Percentiles rank a stretch among this genome's conserved stretches.
phyloP scores from a whole-genome alignment of 106 monocot species.

The Agapanthus africanus region DNA sequence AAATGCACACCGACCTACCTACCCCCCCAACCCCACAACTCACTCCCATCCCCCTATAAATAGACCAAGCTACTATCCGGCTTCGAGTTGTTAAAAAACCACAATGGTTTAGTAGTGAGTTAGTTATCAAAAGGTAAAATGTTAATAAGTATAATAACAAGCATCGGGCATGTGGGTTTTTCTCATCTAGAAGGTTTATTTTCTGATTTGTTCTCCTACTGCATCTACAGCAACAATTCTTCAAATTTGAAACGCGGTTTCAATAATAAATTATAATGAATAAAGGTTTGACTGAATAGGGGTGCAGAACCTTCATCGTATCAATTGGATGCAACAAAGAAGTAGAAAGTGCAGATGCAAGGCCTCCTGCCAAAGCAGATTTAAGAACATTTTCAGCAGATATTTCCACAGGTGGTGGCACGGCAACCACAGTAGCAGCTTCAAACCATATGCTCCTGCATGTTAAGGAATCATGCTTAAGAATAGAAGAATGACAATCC shows the following conservation, averaged over 20 bases:
- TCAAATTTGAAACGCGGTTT: background rate
- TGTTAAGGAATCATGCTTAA: background rate
- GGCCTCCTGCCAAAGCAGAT: conserved; percentile 61
- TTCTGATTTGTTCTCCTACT: conserved; percentile 5
- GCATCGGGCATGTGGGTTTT: background rate
- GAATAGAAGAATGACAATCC: too few species aligned
- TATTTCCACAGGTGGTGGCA: conserved; percentile 59
- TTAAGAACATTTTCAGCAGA: conserved; percentile 47
- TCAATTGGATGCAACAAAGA: conserved; percentile 53
- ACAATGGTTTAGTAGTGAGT: background rate
- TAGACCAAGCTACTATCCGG: too few species aligned
- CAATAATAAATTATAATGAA: background rate
- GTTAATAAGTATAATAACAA: background rate
- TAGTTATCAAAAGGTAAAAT: background rate
- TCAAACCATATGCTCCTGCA: conserved; percentile 60
- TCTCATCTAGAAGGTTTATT: background rate
- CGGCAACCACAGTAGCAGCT: conserved; percentile 56
- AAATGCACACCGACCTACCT: too few species aligned
- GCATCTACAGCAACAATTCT: background rate
- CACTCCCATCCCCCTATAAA: too few species aligned
- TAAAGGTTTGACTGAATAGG: background rate
- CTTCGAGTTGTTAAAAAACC: background rate
- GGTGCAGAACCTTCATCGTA: conserved; percentile 39
- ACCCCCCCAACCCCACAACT: too few species aligned
- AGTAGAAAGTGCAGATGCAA: conserved; percentile 55